Evolutionary conservation across 768 basidiomycete genomes (phyloP), one percentile per base, ranked within the genome.

Genomic region (Lenzites betulinus): DNA sequence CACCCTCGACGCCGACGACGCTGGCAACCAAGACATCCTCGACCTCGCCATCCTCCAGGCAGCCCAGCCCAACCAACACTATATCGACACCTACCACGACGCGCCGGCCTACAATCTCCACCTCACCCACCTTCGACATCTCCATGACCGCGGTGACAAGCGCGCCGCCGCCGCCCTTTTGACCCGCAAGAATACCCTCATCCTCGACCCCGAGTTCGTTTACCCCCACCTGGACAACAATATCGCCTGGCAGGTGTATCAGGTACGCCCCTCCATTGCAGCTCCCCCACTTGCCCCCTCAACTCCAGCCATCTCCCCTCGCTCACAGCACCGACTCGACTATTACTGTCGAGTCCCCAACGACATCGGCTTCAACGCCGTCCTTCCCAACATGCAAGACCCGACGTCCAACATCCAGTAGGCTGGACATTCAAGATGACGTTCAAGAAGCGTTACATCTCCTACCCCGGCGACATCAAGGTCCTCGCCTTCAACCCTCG

Each of bases 401-500:
- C 49, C 13, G 11, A 20, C 7, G 35, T 33, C 12, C 33, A 33
- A 16, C 18, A 36, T 18, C 7, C 16, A 1, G 8, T 20, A 16
- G 30, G 18, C 20, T 51, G 49, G 49, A 35, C 18, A 16, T 51
- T 51, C 33, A 35, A 36, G 13, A 36, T 51, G 33, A 36, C 49
- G 3, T 36, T 51, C n/a, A 8, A 23, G 13, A 6, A 22, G 2
- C 30, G 20, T 2, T 22, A 51, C 20, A 12, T 18, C 18, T 2
- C 33, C 1, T 51, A 36, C 33, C 30, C 16, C 7, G 49, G 49
- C 20, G 49, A 51, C n/a, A 35, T 36, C 35, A 33, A 22, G 8
- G 49, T 51, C 7, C 49, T 51, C 49, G 49, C 49, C 9, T 51
- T 36, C 49, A 51, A 51, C 33, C 49, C 49, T 7, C 33, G 49